phyloP scores from a whole-genome alignment of 192 early-diverging fungal species.

The Coemansia sp. region DNA sequence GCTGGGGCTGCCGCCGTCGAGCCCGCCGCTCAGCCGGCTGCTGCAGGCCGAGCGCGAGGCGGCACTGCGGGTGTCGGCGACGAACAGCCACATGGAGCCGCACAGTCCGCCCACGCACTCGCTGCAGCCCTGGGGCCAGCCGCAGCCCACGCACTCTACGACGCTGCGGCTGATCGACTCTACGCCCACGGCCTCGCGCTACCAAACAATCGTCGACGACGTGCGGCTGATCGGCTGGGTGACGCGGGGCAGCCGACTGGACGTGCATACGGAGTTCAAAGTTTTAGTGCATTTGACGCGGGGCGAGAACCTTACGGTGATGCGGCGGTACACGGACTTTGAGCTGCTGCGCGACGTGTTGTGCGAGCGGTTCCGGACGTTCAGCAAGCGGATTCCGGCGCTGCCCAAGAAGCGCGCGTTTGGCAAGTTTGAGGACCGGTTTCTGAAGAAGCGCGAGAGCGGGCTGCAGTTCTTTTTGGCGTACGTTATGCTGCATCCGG shows the following conservation, averaged over 20 bases:
- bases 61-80: background rate
- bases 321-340: slow-evolving; percentile 52
- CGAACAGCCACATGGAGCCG: background rate
- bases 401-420: slow-evolving; percentile 45
- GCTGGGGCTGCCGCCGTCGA: background rate
- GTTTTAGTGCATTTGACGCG: slow-evolving; percentile 30
- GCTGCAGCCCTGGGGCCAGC: slow-evolving; percentile 12
- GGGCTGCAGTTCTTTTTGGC: slow-evolving; percentile 52
- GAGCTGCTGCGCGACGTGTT: slow-evolving; percentile 34
- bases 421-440: slow-evolving; percentile 50
- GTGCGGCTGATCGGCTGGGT: slow-evolving; percentile 49
- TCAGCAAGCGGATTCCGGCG: slow-evolving; percentile 41
- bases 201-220: slow-evolving; percentile 31
- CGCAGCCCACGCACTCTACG: background rate
- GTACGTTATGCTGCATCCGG: slow-evolving; percentile 50
- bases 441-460: slow-evolving; percentile 47
- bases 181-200: background rate
- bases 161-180: slow-evolving; percentile 13
- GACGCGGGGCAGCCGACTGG: slow-evolving; percentile 38
- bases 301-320: slow-evolving; percentile 36
- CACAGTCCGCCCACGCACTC: background rate
- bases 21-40: slow-evolving; percentile 27
- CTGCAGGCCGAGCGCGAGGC: slow-evolving; percentile 35
- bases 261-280: slow-evolving; percentile 50
- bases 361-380: slow-evolving; percentile 27